These are phyloP conservation scores for Larix sibirica DNA, from an alignment of 83 land plant species.

Conservation along the genomic window DNA sequence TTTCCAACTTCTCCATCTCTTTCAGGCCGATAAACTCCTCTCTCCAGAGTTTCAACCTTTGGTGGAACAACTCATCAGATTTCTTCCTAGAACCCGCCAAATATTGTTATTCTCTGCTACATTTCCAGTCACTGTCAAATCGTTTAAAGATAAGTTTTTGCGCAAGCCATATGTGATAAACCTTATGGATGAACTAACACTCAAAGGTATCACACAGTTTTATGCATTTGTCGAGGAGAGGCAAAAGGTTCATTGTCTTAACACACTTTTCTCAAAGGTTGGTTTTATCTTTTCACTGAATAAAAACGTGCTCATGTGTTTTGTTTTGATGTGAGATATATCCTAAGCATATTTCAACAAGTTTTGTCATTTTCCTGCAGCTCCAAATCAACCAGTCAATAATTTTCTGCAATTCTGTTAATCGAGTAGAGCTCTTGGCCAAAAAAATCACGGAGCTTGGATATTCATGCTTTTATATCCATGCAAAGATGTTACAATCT, in stretches of 20 bases:
- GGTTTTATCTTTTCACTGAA: not conserved
- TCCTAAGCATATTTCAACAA: not conserved
- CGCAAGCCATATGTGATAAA: constrained; percentile 90
- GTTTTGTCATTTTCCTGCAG: constrained; percentile 40
- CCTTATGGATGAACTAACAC: constrained; percentile 97
- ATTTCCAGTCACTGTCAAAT: constrained; percentile 99
- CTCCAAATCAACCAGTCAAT: constrained; percentile 98
- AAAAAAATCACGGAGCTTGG: constrained; percentile 99
- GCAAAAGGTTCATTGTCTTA: constrained; percentile 97
- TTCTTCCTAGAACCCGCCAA: constrained; percentile 81
- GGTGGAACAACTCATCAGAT: constrained; percentile 79
- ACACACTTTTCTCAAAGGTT: constrained; percentile 97
- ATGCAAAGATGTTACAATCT: constrained; percentile 97
- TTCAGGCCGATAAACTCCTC: constrained; percentile 95
- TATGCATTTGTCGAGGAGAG: constrained; percentile 99
- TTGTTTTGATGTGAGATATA: not conserved
- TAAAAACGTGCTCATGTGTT: not conserved
- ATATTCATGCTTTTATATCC: constrained; percentile 96
- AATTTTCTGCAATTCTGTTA: constrained; percentile 97
- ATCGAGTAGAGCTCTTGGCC: constrained; percentile 95
- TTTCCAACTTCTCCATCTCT: not conserved
- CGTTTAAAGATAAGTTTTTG: constrained; percentile 86
- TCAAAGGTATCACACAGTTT: constrained; percentile 97
- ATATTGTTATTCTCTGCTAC: constrained; percentile 94
- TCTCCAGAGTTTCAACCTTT: constrained; percentile 97